A percentile compares a stretch with the other conserved stretches of the same genome.
phyloP scores from a whole-genome alignment of 768 basidiomycete species.

The Macrocybe gigantea region DNA sequence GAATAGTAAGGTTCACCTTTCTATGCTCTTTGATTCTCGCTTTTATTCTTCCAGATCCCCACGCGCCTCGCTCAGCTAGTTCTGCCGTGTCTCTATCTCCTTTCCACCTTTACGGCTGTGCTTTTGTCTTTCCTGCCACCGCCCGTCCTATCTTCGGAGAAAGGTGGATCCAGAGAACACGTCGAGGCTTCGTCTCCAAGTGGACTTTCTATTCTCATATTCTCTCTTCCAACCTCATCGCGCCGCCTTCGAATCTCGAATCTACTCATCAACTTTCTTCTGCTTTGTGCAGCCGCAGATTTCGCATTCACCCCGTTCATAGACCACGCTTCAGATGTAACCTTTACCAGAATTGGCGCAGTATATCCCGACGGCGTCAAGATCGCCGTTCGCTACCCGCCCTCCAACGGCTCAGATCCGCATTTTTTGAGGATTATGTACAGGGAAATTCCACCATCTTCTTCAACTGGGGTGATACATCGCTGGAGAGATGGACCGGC shows the following conservation, averaged over 20 bases:
- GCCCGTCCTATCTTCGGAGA: slow-evolving; percentile 1
- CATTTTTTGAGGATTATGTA: slow-evolving; percentile 37
- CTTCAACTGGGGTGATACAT: slow-evolving; percentile 16
- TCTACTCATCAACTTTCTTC: slow-evolving; percentile 25
- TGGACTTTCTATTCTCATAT: slow-evolving; percentile 10
- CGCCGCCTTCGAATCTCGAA: slow-evolving; percentile 21
- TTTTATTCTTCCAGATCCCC: slow-evolving; percentile 27
- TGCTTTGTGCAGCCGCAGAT: slow-evolving; percentile 36
- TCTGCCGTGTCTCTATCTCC: slow-evolving; percentile 24
- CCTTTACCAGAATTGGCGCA: slow-evolving; percentile 67
- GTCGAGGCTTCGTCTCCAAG: neutral
- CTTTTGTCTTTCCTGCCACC: neutral
- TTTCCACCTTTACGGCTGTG: slow-evolving; percentile 14
- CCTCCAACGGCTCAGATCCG: slow-evolving; percentile 21
- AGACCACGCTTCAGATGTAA: slow-evolving; percentile 46
- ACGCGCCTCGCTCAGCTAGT: slow-evolving; percentile 25
- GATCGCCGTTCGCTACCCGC: slow-evolving; percentile 57
- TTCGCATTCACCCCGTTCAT: slow-evolving; percentile 49
- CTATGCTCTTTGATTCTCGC: neutral
- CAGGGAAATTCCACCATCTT: slow-evolving; percentile 22
- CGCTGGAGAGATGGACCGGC: slow-evolving; percentile 53
- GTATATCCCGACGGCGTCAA: slow-evolving; percentile 61
- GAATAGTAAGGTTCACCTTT: slow-evolving; percentile 31
- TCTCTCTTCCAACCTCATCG: slow-evolving; percentile 31
- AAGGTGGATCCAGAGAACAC: slow-evolving; percentile 3